A percentile compares a stretch with the other conserved stretches of the same genome.
phyloP scores from a whole-genome alignment of 805 yeast species.

The Jamesozyma spencerorum region DNA sequence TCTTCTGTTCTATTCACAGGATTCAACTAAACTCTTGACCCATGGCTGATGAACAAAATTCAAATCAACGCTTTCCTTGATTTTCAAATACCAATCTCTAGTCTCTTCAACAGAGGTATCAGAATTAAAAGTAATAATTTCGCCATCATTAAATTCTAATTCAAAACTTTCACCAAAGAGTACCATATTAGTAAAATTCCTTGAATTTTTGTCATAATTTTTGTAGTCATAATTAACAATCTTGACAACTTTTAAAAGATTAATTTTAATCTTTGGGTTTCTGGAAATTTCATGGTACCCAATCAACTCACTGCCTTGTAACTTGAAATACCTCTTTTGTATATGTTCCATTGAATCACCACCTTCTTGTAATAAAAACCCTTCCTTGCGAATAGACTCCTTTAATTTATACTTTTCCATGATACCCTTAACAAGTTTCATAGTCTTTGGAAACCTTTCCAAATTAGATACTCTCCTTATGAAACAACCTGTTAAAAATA shows the following conservation, averaged over 20 bases:
- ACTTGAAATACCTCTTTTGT: constrained; percentile 64
- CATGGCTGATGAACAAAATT: constrained; percentile 55
- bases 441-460: constrained; percentile 65
- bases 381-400: constrained; percentile 39
- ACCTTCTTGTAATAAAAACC: constrained; percentile 79
- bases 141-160: constrained; percentile 68
- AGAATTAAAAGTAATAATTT: constrained; percentile 77
- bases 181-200: constrained; percentile 67
- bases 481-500: constrained; percentile 60
- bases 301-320: constrained; percentile 60
- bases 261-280: constrained; percentile 68
- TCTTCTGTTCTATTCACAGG: background rate
- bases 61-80: constrained; percentile 48
- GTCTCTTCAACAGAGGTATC: constrained; percentile 50
- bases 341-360: constrained; percentile 68
- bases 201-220: constrained; percentile 27
- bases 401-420: constrained; percentile 31
- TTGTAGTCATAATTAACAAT: constrained; percentile 29
- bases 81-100: constrained; percentile 51
- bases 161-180: constrained; percentile 67
- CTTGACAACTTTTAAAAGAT: constrained; percentile 54
- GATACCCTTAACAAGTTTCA: constrained; percentile 42
- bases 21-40: constrained; percentile 39
- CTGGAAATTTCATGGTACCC: constrained; percentile 67
- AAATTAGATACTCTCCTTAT: constrained; percentile 51